Base-by-base conservation (phyloP, 1,284 basidiomycete species). In the Cutaneotrichosporon mucoides region DNA sequence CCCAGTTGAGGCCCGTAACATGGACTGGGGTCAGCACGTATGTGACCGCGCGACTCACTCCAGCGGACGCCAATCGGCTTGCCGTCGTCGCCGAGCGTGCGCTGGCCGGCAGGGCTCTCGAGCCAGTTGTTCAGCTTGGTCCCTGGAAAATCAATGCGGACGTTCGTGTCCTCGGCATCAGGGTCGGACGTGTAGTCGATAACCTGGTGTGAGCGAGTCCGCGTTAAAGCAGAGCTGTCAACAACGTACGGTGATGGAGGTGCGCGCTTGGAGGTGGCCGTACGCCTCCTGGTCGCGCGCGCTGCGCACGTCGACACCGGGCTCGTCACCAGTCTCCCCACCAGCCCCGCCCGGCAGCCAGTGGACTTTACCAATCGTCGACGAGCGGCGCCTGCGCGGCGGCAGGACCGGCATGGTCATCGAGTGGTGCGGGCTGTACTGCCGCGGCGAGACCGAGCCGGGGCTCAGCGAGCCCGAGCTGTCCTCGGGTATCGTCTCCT, bases 1-100 rank as follows among this genome's bases (percentile, higher is more conserved):
- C 68, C 73, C 76, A 79, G 60, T 76, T 79, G 15, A 78, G 46
- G 2, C 75, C 75, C 34, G 77, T 72, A 48, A 79, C 70, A 48
- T 79, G 76, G 35, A 79, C 72, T 75, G 45, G 12, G 1, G 55
- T 62, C 43, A 57, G 53, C 3, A 15, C 6, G 24, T 13, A 9
- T 24, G 24, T 24, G 24, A 24, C 24, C 24, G 13, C 2, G 3
- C 11, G 6, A 67, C 75, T 66, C 56, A 76, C 73, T 71, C 75
- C 74, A 77, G 45, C 75, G 59, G 0, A 75, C 73, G 13, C 73
- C 71, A 2, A 52, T 43, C 0, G 68, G 67, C 61, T 70, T 71
- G 24, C 72, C 73, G 35, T 76, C 69, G 7, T 66, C 63, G 5
- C 62, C 60, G 1, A 53, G 53, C 10, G 66, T 65, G 43, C 73